phyloP scores from a whole-genome alignment of 352 stramenopile species.

The Blastocystis sp. region DNA sequence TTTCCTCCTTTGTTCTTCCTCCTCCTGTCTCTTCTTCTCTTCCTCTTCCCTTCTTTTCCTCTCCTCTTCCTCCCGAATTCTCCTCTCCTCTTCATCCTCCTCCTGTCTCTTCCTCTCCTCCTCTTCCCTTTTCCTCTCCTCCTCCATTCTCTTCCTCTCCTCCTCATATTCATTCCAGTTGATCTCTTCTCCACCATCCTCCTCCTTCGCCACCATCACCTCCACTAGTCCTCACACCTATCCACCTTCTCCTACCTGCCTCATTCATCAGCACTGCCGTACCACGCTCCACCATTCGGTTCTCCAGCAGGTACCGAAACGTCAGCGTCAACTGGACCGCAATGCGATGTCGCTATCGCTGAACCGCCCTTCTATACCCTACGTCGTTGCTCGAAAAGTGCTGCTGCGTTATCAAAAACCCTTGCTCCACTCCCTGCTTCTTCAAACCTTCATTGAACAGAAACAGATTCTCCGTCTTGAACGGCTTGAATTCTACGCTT shows the following conservation, averaged over 20 bases:
- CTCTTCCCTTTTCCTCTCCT: background rate
- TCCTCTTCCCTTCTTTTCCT: background rate
- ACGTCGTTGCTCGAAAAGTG: slow-evolving; percentile 20
- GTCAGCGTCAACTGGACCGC: background rate
- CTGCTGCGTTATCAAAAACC: background rate
- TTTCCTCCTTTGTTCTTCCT: no score
- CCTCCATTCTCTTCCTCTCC: background rate
- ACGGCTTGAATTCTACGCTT: slow-evolving; percentile 25
- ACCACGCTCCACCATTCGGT: background rate
- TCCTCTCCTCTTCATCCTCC: background rate
- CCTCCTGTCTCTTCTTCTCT: background rate
- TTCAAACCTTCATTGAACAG: slow-evolving; percentile 53
- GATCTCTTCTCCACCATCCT: background rate
- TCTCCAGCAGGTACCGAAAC: background rate
- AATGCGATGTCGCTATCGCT: background rate
- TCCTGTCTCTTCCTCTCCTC: background rate
- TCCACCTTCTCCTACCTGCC: background rate
- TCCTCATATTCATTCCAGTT: background rate
- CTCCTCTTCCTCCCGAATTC: background rate
- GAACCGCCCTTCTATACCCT: background rate
- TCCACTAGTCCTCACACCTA: background rate
- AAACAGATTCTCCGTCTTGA: slow-evolving; percentile 36
- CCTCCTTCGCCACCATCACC: background rate
- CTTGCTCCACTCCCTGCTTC: slow-evolving; percentile 8
- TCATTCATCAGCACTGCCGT: background rate